Evolutionary conservation across 768 basidiomycete species (phyloP).

Genomic region (Termitomyces bulborhizus): DNA sequence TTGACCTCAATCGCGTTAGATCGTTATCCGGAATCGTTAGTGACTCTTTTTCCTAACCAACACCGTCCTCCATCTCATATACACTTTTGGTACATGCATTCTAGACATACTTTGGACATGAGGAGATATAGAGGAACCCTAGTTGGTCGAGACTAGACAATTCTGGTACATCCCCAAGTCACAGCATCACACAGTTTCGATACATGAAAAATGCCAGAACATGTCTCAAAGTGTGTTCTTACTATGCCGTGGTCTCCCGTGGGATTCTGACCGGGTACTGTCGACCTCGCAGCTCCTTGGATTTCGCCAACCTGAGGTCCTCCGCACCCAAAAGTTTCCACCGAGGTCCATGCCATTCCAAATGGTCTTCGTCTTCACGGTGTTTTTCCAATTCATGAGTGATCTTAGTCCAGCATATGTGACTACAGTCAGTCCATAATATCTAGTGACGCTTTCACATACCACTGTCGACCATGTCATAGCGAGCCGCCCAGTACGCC

Average conservation of each 20-base stretch:
- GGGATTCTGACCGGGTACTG: neutral
- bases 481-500: conserved; percentile 14
- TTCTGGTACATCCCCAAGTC: no score
- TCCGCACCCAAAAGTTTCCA: neutral
- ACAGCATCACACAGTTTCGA: no score
- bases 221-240: neutral
- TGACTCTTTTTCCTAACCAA: no score
- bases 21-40: no score
- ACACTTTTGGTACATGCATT: neutral
- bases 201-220: neutral
- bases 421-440: neutral
- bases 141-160: no score
- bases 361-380: neutral
- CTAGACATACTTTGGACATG: neutral
- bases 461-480: conserved; percentile 31
- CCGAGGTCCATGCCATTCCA: neutral
- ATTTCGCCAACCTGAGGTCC: neutral
- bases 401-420: neutral
- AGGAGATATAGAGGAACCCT: no score
- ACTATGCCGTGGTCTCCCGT: neutral
- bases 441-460: conserved; percentile 2
- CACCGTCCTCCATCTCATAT: no score
- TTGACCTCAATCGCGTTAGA: no score
- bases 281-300: neutral
- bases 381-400: neutral